phyloP scores from a whole-genome alignment of 768 basidiomycete genomes.

The Lactarius sanguifluus region DNA sequence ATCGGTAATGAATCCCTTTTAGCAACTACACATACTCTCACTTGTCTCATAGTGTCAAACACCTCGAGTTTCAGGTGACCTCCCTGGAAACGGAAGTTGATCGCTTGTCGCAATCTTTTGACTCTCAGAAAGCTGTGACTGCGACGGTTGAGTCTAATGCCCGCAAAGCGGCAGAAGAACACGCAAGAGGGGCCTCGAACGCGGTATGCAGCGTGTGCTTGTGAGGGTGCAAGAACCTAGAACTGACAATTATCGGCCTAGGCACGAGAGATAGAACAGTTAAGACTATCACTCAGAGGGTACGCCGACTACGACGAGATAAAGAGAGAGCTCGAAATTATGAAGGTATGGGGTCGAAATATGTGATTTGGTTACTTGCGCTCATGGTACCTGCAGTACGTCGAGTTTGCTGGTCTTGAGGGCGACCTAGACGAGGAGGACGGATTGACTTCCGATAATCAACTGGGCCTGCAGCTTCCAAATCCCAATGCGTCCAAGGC shows the following conservation, averaged over 20 bases:
- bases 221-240: conserved; percentile 1
- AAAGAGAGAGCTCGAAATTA: conserved; percentile 96
- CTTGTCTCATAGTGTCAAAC: conserved; percentile 53
- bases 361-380: neutral
- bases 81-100: conserved; percentile 78
- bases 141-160: conserved; percentile 48
- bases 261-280: conserved; percentile 63
- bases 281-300: conserved; percentile 67
- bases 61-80: conserved; percentile 69
- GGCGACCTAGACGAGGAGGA: conserved; percentile 65
- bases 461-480: conserved; percentile 67
- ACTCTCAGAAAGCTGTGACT: conserved; percentile 54
- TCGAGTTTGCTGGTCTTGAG: conserved; percentile 92
- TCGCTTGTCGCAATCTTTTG: conserved; percentile 63
- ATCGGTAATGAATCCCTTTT: conserved; percentile 47
- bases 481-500: conserved; percentile 88
- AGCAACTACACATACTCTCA: conserved; percentile 8
- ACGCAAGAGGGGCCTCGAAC: conserved; percentile 57
- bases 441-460: conserved; percentile 36
- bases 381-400: conserved; percentile 57
- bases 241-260: conserved; percentile 34
- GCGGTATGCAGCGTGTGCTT: conserved; percentile 39
- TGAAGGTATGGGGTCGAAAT: conserved; percentile 67
- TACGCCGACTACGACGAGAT: conserved; percentile 94
- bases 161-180: conserved; percentile 59